Evolutionary conservation across 352 stramenopile genomes (phyloP), one percentile per base, ranked within the genome.

Genomic region (Achlya hypogyna): DNA sequence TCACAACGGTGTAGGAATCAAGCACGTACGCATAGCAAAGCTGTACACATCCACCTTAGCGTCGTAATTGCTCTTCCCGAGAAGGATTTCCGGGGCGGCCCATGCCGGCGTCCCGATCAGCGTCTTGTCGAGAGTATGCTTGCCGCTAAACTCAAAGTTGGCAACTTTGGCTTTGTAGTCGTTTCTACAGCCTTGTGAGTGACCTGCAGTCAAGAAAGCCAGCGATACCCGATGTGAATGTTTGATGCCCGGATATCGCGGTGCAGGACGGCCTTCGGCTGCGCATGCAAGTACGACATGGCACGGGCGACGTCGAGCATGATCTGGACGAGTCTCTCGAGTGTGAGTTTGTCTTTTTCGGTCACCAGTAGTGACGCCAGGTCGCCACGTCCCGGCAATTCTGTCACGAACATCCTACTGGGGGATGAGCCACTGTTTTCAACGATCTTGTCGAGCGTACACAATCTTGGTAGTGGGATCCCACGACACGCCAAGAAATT

Each of bases 401-500:
- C 49, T 10, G 8, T 56, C 64, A 93, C 81, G 14, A 91, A 72
- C 0, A 81, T 79, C 10, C 91, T 74, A 60, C 91, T 3, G n/a
- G n/a, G 38, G n/a, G 38, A 9, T 90, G 8, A 45, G 38, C 2
- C 14, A 10, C 2, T n/a, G 2, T 10, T 1, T 10, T 18, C 12
- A 18, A 18, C 38, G 6, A n/a, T 10, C 2, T 45, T 3, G 38
- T n/a, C 2, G 2, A 18, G 2, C 31, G 8, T 56, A 56, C 49
- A 56, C 25, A 1, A 10, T 10, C 31, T 56, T 35, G 10, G 16
- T 56, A 12, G 88, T 87, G 12, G 38, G 38, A 18, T 45, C n/a
- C 84, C 84, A 95, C 53, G 79, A 92, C 35, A 84, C 86, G 35
- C 86, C 86, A 29, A 95, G 92, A 49, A 95, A 91, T 66, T 95